Conservation (phyloP, 345 rosid species). For the Rhizophora apiculata region DNA sequence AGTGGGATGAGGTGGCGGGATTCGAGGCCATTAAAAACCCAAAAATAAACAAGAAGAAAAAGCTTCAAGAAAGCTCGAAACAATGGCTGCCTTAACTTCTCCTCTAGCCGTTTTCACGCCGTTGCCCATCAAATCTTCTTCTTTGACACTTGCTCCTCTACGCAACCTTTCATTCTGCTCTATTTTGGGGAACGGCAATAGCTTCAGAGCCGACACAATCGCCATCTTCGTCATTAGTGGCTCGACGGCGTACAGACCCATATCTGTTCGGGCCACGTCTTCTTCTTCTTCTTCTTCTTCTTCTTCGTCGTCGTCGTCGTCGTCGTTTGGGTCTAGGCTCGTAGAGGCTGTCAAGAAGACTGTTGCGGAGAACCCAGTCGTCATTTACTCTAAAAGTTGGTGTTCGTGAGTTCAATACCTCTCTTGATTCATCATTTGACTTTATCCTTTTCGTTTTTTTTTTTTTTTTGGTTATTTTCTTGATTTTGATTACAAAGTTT, state of each 20-base stretch:
- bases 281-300: conserved; percentile 13
- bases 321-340: conserved; percentile 67
- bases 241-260: conserved; percentile 20
- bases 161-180: too few relatives aligned
- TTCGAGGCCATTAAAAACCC: too few relatives aligned
- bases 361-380: conserved; percentile 65
- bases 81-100: too few relatives aligned
- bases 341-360: conserved; percentile 72
- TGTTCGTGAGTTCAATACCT: conserved; percentile 68
- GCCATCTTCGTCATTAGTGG: conserved; percentile 23
- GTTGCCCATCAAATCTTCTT: too few relatives aligned
- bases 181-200: too few relatives aligned
- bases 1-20: too few relatives aligned
- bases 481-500: neutral
- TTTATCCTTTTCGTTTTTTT: neutral
- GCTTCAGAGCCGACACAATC: too few relatives aligned
- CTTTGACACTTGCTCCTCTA: too few relatives aligned
- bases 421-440: neutral
- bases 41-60: too few relatives aligned
- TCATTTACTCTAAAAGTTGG: conserved; percentile 93
- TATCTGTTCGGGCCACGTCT: conserved; percentile 47
- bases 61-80: too few relatives aligned
- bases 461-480: neutral
- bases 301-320: neutral
- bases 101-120: too few relatives aligned